Conservation (phyloP, 371 early-diverging fungal genomes). For the Mortierella polycephala region DNA sequence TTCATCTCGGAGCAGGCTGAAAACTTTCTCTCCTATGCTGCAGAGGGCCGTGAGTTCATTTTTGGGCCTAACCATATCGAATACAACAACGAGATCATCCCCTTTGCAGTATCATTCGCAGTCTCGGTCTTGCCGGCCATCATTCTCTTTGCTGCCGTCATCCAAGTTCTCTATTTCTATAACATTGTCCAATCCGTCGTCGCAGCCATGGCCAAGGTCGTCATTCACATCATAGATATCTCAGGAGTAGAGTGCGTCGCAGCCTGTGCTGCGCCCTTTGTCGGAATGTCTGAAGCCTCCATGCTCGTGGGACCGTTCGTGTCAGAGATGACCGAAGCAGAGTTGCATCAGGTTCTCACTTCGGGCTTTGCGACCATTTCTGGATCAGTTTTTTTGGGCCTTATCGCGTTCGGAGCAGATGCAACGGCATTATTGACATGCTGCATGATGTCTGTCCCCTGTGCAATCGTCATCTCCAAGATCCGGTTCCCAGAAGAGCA, state of each 20-base stretch:
- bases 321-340: constrained; percentile 83
- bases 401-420: constrained; percentile 72
- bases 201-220: constrained; percentile 69
- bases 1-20: constrained; percentile 74
- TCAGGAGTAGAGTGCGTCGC: constrained; percentile 90
- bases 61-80: constrained; percentile 57
- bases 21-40: constrained; percentile 71
- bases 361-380: constrained; percentile 91
- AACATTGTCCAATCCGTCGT: constrained; percentile 88
- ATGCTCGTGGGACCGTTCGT: constrained; percentile 84
- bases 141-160: constrained; percentile 87
- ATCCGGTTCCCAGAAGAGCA: constrained; percentile 86
- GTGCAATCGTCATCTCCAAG: constrained; percentile 86
- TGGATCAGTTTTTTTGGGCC: constrained; percentile 83
- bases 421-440: constrained; percentile 76
- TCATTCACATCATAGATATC: constrained; percentile 75
- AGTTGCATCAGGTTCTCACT: constrained; percentile 88
- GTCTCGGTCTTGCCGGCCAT: constrained; percentile 83
- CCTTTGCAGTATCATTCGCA: constrained; percentile 65
- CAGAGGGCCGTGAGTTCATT: constrained; percentile 72
- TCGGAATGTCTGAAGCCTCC: constrained; percentile 86
- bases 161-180: constrained; percentile 84
- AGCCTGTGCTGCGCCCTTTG: constrained; percentile 83
- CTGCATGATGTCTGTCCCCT: constrained; percentile 93
- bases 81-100: constrained; percentile 38